A percentile compares a stretch with the other conserved stretches of the same genome.
phyloP scores from a whole-genome alignment of 2,329 filamentous ascomycete species.

The Capronia americana region DNA sequence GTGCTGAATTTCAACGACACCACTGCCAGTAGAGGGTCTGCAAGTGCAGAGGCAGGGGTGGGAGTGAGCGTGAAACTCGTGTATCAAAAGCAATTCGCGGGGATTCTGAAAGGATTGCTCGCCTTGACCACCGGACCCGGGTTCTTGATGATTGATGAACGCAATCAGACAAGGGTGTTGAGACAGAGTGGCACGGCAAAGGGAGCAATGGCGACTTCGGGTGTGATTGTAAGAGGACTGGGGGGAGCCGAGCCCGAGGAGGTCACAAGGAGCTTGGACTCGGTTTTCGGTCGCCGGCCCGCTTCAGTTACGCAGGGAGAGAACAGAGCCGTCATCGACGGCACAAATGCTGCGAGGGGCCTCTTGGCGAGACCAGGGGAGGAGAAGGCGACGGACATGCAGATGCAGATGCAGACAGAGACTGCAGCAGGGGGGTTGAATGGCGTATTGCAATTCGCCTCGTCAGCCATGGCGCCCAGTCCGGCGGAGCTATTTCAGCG shows the following conservation, averaged over 20 bases:
- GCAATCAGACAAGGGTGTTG: constrained; percentile 19
- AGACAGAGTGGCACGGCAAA: constrained; percentile 1
- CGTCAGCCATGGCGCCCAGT: constrained; percentile 30
- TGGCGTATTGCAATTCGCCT: constrained; percentile 29
- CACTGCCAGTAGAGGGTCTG: neutral
- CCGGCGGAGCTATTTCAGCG: constrained; percentile 35
- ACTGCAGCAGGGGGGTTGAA: constrained; percentile 21
- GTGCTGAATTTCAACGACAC: constrained; percentile 18
- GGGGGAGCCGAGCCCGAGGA: constrained; percentile 19
- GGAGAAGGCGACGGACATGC: constrained; percentile 7
- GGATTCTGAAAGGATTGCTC: constrained; percentile 26
- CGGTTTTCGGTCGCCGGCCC: constrained; percentile 27
- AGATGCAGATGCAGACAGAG: neutral
- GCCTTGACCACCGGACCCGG: constrained; percentile 27
- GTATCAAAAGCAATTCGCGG: constrained; percentile 22
- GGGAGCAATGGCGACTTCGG: neutral
- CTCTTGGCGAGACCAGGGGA: neutral
- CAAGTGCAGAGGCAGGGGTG: neutral
- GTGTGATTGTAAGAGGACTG: neutral
- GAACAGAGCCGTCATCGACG: neutral
- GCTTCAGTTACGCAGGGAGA: neutral
- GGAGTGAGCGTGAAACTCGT: constrained; percentile 19
- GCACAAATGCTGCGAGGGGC: neutral
- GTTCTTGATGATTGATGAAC: constrained; percentile 33
- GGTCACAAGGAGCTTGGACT: constrained; percentile 31